Percentiles rank a stretch among this genome's conserved stretches.
Evolutionary conservation across 805 yeast genomes (phyloP).

Genomic region (Candida parachauliodes): DNA sequence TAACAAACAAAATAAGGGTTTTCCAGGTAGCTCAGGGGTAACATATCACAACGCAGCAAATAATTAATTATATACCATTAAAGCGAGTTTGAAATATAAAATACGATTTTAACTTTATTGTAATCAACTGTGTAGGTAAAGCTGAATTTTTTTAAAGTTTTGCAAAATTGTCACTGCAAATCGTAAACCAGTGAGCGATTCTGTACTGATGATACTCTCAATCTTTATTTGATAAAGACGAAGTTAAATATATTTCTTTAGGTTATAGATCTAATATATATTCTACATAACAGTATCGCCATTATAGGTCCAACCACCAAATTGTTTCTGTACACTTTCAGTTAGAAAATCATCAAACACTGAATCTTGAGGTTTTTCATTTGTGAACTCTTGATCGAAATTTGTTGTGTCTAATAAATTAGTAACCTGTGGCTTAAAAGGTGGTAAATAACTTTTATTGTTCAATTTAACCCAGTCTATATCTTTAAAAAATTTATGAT

Average conservation of each 20-base stretch:
- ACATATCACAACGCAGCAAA: slow-evolving; percentile 36
- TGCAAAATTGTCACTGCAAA: too few relatives aligned
- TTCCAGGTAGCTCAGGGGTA: slow-evolving; percentile 37
- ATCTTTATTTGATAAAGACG: too few relatives aligned
- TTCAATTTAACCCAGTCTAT: slow-evolving; percentile 85
- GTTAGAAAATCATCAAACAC: slow-evolving; percentile 90
- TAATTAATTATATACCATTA: slow-evolving; percentile 14
- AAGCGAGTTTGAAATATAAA: too few relatives aligned
- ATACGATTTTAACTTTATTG: too few relatives aligned
- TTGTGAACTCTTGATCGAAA: slow-evolving; percentile 89
- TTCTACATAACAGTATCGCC: slow-evolving; percentile 44
- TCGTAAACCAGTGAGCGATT: too few relatives aligned
- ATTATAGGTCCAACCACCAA: slow-evolving; percentile 98
- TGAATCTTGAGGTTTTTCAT: slow-evolving; percentile 89
- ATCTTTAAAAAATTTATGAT: slow-evolving; percentile 81
- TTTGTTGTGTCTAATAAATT: slow-evolving; percentile 87
- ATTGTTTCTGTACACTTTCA: slow-evolving; percentile 94
- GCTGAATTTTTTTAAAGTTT: too few relatives aligned
- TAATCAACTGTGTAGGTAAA: too few relatives aligned
- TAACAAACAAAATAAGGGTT: slow-evolving; percentile 20
- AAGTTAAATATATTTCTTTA: too few relatives aligned
- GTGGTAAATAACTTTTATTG: slow-evolving; percentile 89
- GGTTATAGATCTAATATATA: too few relatives aligned
- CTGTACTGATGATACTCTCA: too few relatives aligned
- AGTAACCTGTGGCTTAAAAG: slow-evolving; percentile 88